Conservation (phyloP, 306 rosid genomes). For the Casuarina equisetifolia region DNA sequence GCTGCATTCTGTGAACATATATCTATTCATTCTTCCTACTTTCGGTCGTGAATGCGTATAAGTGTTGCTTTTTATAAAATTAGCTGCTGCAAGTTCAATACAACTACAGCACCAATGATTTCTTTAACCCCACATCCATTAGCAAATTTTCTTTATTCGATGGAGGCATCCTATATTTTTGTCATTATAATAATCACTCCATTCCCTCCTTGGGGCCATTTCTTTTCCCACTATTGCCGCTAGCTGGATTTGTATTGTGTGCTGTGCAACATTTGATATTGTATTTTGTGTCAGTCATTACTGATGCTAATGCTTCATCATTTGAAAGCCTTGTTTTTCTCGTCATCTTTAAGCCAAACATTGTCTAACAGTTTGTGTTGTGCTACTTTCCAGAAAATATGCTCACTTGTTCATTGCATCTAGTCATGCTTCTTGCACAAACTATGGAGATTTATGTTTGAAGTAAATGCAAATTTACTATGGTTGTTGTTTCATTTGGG, state of each 20-base stretch:
- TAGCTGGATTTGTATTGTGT: too few relatives aligned
- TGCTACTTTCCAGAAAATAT: neutral
- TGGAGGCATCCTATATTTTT: neutral
- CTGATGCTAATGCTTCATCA: neutral
- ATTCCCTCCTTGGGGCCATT: neutral
- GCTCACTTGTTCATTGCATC: neutral
- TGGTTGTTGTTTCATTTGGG: slow-evolving; percentile 29
- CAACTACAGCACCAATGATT: neutral
- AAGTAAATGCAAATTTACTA: neutral
- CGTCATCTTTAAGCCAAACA: neutral
- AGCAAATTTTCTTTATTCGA: neutral
- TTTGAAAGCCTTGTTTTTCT: neutral
- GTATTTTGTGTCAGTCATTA: neutral
- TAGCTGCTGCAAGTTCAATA: neutral
- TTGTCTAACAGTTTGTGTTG: neutral
- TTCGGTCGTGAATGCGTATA: neutral
- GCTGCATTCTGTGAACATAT: slow-evolving; percentile 3
- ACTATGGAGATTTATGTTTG: neutral
- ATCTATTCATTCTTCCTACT: neutral
- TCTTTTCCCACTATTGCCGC: neutral
- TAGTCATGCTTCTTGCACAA: neutral
- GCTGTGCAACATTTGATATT: neutral
- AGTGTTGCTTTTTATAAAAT: neutral
- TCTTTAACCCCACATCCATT: neutral
- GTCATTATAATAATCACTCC: neutral